phyloP scores from a whole-genome alignment of 495 filamentous ascomycete genomes.

The Tuber indicum region DNA sequence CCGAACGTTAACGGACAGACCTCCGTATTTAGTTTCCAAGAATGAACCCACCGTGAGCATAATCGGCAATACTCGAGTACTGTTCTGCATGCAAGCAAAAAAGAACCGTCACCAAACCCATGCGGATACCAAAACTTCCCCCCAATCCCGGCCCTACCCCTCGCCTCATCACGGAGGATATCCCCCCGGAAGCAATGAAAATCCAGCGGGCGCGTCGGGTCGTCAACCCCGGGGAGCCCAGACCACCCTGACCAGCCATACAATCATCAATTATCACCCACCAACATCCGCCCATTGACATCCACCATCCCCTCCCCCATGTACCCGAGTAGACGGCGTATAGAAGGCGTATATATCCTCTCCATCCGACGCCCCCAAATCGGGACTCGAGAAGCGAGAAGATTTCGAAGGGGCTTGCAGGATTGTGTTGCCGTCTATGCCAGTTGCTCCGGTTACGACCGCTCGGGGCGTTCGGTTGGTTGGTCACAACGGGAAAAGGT shows the following conservation, averaged over 20 bases:
- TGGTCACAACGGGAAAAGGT: neutral
- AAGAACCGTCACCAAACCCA: neutral
- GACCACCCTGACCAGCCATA: constrained; percentile 25
- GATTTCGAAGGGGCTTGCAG: constrained; percentile 40
- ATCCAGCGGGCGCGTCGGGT: constrained; percentile 43
- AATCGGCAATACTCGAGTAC: constrained; percentile 46
- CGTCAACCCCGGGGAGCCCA: constrained; percentile 10
- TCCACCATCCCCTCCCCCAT: constrained; percentile 45
- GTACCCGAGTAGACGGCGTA: no score
- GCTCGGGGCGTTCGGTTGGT: constrained; percentile 42
- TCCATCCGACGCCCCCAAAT: constrained; percentile 32
- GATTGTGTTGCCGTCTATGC: constrained; percentile 47
- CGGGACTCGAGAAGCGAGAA: neutral
- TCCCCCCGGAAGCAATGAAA: constrained; percentile 50
- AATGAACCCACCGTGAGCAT: constrained; percentile 38
- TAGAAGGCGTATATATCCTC: constrained; percentile 40
- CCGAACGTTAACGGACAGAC: constrained; percentile 13
- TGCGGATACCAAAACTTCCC: neutral
- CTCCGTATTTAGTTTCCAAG: neutral
- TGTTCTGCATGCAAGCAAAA: constrained; percentile 44
- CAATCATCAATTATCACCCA: constrained; percentile 45
- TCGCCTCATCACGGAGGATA: constrained; percentile 42
- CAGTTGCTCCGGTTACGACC: constrained; percentile 48
- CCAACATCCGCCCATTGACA: constrained; percentile 49
- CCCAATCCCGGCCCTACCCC: constrained; percentile 44